Conservation (phyloP, 1,284 basidiomycete genomes). For the Ceratobasidium sp. region DNA sequence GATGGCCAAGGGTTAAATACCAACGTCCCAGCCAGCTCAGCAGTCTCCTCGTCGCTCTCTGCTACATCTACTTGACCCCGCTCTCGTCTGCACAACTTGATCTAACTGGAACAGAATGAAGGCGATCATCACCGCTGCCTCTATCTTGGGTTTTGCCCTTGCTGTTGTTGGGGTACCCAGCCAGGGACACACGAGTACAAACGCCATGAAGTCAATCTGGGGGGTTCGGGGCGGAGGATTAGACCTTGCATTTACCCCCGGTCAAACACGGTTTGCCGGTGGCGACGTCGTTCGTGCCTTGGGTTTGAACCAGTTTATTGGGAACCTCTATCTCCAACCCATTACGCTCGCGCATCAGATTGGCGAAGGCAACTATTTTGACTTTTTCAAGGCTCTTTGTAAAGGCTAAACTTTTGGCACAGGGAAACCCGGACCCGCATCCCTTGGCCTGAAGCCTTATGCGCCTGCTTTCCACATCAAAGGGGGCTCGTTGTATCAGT, state of each 20-base stretch:
- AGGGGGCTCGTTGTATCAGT: conserved; percentile 27
- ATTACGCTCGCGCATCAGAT: conserved; percentile 22
- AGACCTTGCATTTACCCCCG: conserved; percentile 19
- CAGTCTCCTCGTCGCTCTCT: conserved; percentile 9
- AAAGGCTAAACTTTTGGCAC: neutral
- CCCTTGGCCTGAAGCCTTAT: conserved; percentile 36
- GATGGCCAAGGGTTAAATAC: conserved; percentile 9
- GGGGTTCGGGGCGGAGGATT: conserved; percentile 29
- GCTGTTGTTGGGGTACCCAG: conserved; percentile 18
- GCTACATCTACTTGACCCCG: neutral
- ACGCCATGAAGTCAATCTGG: conserved; percentile 25
- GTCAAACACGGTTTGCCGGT: conserved; percentile 30
- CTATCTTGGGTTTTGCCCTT: conserved; percentile 32
- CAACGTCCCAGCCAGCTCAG: conserved; percentile 8
- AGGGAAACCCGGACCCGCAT: conserved; percentile 39
- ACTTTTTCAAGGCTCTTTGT: neutral
- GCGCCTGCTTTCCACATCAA: conserved; percentile 42
- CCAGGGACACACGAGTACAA: conserved; percentile 21
- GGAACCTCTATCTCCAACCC: conserved; percentile 36
- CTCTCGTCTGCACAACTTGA: neutral
- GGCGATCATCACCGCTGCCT: conserved; percentile 20
- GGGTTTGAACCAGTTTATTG: conserved; percentile 40
- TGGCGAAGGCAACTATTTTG: conserved; percentile 8
- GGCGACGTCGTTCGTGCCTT: conserved; percentile 31
- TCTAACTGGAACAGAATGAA: conserved; percentile 12